phyloP scores from a whole-genome alignment of 73 alveolate species.

The Paraurostyla sp. region DNA sequence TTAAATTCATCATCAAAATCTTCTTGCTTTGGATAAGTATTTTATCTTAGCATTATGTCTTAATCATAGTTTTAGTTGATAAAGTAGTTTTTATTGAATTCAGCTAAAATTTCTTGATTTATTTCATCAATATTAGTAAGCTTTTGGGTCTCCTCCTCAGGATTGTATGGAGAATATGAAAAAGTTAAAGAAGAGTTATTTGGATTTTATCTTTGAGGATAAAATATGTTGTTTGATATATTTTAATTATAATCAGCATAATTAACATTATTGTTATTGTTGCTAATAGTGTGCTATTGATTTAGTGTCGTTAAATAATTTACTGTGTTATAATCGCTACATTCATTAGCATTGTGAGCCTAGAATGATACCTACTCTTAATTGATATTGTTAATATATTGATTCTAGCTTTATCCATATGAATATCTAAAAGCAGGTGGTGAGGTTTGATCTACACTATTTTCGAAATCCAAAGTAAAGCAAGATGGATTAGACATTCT shows the following conservation, averaged over 20 bases:
- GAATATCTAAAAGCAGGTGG: background rate
- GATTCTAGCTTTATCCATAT: background rate
- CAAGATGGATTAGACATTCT: slow-evolving; percentile 1
- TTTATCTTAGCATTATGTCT: background rate
- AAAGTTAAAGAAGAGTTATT: background rate
- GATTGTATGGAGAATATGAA: slow-evolving; percentile 40
- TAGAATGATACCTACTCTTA: too few species aligned
- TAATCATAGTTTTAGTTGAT: too few species aligned
- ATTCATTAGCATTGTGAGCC: too few species aligned
- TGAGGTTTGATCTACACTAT: background rate
- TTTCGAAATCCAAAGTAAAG: background rate
- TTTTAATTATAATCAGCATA: too few species aligned
- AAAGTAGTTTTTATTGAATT: background rate
- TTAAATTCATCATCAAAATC: background rate
- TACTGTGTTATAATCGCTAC: too few species aligned
- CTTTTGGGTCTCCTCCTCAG: slow-evolving; percentile 42
- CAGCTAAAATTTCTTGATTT: background rate
- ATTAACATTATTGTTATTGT: background rate
- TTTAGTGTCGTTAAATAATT: too few species aligned
- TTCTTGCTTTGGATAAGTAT: background rate
- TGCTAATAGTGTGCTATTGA: background rate
- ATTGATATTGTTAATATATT: background rate
- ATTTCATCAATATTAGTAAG: background rate
- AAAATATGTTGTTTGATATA: background rate
- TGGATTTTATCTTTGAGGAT: background rate